phyloP scores from a whole-genome alignment of 2,329 filamentous ascomycete species.

The Chalara sp. region DNA sequence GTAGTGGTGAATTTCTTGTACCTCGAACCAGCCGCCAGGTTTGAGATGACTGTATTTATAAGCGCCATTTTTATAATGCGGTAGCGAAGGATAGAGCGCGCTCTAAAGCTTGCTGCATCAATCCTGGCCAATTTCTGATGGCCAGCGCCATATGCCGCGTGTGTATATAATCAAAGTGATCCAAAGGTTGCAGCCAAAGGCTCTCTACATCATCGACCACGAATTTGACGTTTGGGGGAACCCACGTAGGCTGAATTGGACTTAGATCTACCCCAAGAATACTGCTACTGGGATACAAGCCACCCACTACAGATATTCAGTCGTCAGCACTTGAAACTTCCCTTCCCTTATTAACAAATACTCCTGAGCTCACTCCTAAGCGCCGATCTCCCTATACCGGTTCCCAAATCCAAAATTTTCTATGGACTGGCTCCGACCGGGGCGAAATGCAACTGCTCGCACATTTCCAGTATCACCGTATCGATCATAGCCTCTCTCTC shows the following conservation, averaged over 20 bases:
- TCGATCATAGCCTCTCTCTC: constrained; percentile 48
- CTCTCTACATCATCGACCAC: constrained; percentile 52
- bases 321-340: background rate
- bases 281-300: constrained; percentile 22
- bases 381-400: constrained; percentile 34
- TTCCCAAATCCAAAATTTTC: constrained; percentile 33
- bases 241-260: constrained; percentile 30
- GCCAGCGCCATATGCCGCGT: constrained; percentile 2
- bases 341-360: background rate
- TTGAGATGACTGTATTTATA: constrained; percentile 36
- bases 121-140: constrained; percentile 3
- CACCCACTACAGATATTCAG: background rate
- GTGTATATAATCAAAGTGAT: constrained; percentile 12
- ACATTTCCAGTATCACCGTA: constrained; percentile 31
- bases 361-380: constrained; percentile 30
- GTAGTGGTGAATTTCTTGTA: constrained; percentile 46
- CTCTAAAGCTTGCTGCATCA: constrained; percentile 1
- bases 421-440: constrained; percentile 20
- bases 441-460: constrained; percentile 7
- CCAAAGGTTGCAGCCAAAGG: constrained; percentile 40
- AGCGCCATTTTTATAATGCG: background rate
- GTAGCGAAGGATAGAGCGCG: background rate
- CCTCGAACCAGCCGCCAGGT: constrained; percentile 47
- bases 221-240: constrained; percentile 50
- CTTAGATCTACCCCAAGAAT: constrained; percentile 34